Percentiles rank a stretch among this genome's conserved stretches.
Evolutionary conservation across 1,284 basidiomycete genomes (phyloP).

Genomic region (Coniferiporia weirii): DNA sequence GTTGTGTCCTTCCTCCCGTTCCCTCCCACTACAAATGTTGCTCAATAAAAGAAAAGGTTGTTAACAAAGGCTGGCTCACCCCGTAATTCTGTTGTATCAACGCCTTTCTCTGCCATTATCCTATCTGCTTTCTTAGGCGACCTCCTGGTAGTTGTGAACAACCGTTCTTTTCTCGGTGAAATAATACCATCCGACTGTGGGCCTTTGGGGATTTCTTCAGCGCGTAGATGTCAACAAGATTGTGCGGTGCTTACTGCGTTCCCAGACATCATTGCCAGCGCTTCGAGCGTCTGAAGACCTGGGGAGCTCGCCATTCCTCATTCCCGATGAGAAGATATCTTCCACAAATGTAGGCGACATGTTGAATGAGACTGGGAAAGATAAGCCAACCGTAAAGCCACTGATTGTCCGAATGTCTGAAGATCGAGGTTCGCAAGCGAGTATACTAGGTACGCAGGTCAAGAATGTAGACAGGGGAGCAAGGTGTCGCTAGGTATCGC

Average conservation of each 20-base stretch:
- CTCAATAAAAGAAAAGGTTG: neutral
- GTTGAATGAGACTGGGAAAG: neutral
- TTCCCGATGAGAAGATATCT: neutral
- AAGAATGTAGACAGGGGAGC: neutral
- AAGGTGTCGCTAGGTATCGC: neutral
- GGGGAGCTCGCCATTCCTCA: neutral
- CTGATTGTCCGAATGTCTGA: neutral
- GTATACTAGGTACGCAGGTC: neutral
- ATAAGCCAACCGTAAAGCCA: neutral
- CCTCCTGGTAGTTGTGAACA: neutral
- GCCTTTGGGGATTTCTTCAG: neutral
- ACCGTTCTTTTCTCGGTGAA: neutral
- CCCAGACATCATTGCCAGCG: neutral
- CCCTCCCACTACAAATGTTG: neutral
- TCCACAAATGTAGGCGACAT: slow-evolving; percentile 1
- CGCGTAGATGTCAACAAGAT: neutral
- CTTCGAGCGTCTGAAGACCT: neutral
- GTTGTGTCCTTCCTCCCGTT: neutral
- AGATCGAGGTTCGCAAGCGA: neutral
- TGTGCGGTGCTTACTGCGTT: neutral
- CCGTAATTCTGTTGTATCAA: neutral
- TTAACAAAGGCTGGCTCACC: neutral
- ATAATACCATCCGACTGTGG: neutral
- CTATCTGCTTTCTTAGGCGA: slow-evolving; percentile 9
- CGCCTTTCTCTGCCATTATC: slow-evolving; percentile 7